A percentile compares a stretch with the other conserved stretches of the same genome.
Conservation (phyloP, 495 filamentous ascomycete genomes). For the Penicillium argentinense region DNA sequence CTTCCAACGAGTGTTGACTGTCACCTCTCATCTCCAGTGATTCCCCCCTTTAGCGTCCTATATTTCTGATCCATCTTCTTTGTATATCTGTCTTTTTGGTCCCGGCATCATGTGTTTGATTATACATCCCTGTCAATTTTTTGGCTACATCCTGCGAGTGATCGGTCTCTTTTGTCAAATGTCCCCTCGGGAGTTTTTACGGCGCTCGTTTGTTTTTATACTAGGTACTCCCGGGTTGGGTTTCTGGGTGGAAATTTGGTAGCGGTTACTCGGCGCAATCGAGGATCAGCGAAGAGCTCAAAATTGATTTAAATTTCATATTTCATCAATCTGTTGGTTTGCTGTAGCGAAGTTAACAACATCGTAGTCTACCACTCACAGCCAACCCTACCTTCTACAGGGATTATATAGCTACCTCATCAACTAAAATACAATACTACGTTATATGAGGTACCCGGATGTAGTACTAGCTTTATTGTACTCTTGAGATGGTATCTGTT, state of each 20-base stretch:
- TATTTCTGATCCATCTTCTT: constrained; percentile 21
- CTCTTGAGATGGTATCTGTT: no score
- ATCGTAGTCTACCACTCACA: no score
- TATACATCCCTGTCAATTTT: constrained; percentile 17
- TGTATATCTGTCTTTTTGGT: constrained; percentile 29
- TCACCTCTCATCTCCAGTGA: constrained; percentile 49
- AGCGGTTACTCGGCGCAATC: constrained; percentile 22
- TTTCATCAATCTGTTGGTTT: no score
- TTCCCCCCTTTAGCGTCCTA: constrained; percentile 33
- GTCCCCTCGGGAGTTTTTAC: constrained; percentile 22
- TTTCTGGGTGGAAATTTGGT: constrained; percentile 27
- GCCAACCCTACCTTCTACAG: no score
- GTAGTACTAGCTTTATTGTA: no score
- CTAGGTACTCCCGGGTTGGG: constrained; percentile 20
- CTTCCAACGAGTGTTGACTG: constrained; percentile 46
- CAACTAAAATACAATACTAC: no score
- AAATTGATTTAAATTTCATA: constrained; percentile 25
- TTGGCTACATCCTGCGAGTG: constrained; percentile 16
- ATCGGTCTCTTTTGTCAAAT: constrained; percentile 8
- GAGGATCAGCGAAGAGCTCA: constrained; percentile 23
- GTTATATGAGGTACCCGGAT: no score
- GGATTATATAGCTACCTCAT: no score
- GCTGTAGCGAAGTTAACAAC: no score
- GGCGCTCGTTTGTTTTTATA: constrained; percentile 20
- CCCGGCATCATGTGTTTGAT: constrained; percentile 23